Conservation (phyloP, 2,329 filamentous ascomycete species). For the Cercospora citrullina region DNA sequence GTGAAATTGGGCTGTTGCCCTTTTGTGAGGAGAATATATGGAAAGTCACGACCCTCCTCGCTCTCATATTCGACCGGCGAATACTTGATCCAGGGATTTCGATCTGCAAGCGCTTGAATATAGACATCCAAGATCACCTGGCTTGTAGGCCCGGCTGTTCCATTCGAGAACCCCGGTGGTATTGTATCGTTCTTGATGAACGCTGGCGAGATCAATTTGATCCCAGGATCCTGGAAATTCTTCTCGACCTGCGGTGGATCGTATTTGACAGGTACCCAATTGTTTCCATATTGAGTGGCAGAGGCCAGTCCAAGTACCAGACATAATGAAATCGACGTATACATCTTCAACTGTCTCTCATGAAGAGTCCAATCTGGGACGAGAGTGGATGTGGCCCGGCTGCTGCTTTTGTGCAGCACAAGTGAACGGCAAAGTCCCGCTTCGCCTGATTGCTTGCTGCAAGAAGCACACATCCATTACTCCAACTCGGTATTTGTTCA, state of each 20-base stretch:
- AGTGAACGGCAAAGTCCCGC: background rate
- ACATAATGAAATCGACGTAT: background rate
- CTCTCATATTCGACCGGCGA: slow-evolving; percentile 34
- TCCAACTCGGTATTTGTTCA: background rate
- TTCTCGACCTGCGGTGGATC: slow-evolving; percentile 39
- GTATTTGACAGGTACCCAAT: slow-evolving; percentile 33
- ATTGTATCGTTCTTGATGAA: slow-evolving; percentile 36
- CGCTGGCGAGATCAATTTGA: slow-evolving; percentile 37
- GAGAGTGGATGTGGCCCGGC: background rate
- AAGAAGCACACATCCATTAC: background rate
- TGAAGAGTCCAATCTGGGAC: background rate
- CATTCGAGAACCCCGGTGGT: slow-evolving; percentile 34
- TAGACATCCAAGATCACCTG: slow-evolving; percentile 33
- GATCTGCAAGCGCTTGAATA: slow-evolving; percentile 34
- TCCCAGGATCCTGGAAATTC: slow-evolving; percentile 39
- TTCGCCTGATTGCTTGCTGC: background rate
- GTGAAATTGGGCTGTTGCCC: slow-evolving; percentile 13
- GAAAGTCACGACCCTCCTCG: slow-evolving; percentile 40
- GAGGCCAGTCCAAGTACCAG: background rate
- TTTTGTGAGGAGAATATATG: slow-evolving; percentile 34
- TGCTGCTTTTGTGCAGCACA: slow-evolving; percentile 3
- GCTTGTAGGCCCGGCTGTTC: slow-evolving; percentile 39
- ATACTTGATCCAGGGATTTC: slow-evolving; percentile 40
- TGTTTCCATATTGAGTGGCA: slow-evolving; percentile 36
- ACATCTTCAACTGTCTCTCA: background rate